Percentiles rank a stretch among this genome's conserved stretches.
phyloP scores from a whole-genome alignment of 176 grass and related monocot genomes.

The Aegilops umbellulata region DNA sequence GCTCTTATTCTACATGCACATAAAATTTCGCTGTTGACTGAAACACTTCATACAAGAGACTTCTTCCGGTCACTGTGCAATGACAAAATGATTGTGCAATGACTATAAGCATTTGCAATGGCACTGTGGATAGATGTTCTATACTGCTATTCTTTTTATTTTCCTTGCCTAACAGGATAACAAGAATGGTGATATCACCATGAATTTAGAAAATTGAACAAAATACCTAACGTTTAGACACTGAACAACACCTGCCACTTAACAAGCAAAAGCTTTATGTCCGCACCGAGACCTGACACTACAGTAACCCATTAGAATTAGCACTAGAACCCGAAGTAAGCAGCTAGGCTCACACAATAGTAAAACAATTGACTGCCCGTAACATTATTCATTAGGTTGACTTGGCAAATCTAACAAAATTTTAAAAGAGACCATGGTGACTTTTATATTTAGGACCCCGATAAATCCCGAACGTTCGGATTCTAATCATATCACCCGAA shows the following conservation, averaged over 20 bases:
- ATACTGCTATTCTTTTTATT: background rate
- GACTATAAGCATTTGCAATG: background rate
- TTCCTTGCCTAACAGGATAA: background rate
- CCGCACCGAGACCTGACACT: background rate
- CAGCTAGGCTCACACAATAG: background rate
- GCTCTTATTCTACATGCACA: background rate
- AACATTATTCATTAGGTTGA: slow-evolving; percentile 4
- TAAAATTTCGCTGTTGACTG: background rate
- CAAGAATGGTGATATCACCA: background rate
- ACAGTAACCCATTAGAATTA: slow-evolving; percentile 7
- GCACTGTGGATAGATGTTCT: background rate
- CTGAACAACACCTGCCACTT: background rate
- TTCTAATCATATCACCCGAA: no score
- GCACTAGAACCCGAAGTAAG: background rate
- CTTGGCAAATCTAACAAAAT: slow-evolving; percentile 5
- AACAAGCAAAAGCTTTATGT: slow-evolving; percentile 24
- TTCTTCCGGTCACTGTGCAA: background rate
- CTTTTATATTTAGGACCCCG: background rate
- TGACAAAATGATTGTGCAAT: background rate
- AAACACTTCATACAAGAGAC: background rate
- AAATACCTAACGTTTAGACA: background rate
- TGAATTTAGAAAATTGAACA: background rate
- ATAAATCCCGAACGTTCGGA: no score
- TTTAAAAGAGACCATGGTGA: background rate
- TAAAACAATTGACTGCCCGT: slow-evolving; percentile 11